Evolutionary conservation across 345 rosid species (phyloP).

Genomic region (Eucalyptus polyanthemos): DNA sequence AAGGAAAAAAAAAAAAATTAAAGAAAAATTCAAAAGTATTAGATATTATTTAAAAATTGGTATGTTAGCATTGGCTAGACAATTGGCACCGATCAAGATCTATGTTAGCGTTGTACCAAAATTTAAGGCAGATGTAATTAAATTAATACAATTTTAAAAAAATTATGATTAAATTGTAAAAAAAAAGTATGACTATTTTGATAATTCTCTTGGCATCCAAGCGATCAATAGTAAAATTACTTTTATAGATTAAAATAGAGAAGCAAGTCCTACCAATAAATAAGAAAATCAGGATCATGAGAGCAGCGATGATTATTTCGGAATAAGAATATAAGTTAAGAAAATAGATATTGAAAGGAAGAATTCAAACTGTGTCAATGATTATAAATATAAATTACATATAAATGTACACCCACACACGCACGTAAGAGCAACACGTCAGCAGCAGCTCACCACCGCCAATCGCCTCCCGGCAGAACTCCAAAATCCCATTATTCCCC

Average conservation of each 20-base stretch:
- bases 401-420: neutral
- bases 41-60: no score
- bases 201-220: accelerated
- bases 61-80: no score
- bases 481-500: neutral
- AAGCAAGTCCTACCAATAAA: neutral
- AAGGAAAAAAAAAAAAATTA: no score
- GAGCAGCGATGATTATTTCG: neutral
- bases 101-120: accelerated
- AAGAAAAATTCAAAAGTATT: no score
- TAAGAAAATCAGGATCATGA: neutral
- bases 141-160: accelerated
- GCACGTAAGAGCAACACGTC: neutral
- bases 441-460: neutral
- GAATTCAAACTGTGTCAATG: neutral
- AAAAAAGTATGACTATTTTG: no score
- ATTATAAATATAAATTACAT: neutral
- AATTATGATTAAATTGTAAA: accelerated
- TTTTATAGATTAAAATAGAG: neutral
- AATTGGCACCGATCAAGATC: accelerated
- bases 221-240: no score
- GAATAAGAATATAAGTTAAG: neutral
- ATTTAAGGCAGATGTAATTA: accelerated
- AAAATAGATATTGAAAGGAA: neutral
- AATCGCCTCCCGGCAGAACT: neutral